Percentiles rank a stretch among this genome's conserved stretches.
Evolutionary conservation across 306 rosid genomes (phyloP).

Genomic region (Pachyrhizus erosus): DNA sequence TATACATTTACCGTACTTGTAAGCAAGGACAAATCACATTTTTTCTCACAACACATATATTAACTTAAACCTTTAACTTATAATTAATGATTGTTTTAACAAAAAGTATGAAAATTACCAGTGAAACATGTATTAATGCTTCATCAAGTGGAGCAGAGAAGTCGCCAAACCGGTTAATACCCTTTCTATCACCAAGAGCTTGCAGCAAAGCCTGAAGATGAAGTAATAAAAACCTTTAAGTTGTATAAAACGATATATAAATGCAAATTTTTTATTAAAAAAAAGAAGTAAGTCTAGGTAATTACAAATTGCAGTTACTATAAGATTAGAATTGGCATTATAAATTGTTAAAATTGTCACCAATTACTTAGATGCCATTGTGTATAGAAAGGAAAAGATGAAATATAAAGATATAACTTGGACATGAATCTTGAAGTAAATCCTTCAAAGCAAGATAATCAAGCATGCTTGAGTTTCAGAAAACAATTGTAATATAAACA

Average conservation of each 20-base stretch:
- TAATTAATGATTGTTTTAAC: slow-evolving; percentile 5
- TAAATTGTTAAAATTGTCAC: background rate
- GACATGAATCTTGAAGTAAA: background rate
- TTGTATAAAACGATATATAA: slow-evolving; percentile 16
- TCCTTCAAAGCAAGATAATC: background rate
- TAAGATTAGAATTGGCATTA: background rate
- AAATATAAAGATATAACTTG: slow-evolving; percentile 25
- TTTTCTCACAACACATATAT: background rate
- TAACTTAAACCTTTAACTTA: slow-evolving; percentile 3
- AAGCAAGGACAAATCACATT: slow-evolving; percentile 27
- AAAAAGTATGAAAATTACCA: slow-evolving; percentile 59
- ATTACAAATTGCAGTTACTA: background rate
- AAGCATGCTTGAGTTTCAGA: background rate
- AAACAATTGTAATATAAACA: slow-evolving; percentile 18
- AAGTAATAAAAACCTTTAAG: slow-evolving; percentile 34
- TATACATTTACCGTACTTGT: slow-evolving; percentile 15
- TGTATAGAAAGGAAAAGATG: slow-evolving; percentile 20
- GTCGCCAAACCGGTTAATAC: slow-evolving; percentile 93
- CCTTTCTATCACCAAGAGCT: slow-evolving; percentile 96
- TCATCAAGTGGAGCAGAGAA: slow-evolving; percentile 98
- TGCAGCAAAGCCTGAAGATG: slow-evolving; percentile 78
- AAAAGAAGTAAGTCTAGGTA: background rate
- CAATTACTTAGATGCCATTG: slow-evolving; percentile 17
- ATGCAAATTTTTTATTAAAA: background rate
- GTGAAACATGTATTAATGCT: slow-evolving; percentile 84